Conservation (phyloP, 1,139 yeast genomes). For the Lizanozyma gosingica region DNA sequence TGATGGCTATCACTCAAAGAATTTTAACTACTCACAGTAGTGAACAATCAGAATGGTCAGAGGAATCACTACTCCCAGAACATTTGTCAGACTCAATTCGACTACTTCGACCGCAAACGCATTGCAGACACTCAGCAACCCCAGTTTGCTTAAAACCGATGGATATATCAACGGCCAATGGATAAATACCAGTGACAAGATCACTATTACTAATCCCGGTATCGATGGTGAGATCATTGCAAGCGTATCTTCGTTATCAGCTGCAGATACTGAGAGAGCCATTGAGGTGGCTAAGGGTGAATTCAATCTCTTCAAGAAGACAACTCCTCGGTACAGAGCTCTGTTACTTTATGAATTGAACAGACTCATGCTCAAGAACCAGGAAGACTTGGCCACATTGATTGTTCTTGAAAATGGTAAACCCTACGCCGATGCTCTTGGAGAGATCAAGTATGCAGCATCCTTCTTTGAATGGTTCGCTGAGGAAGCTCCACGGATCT, state of each 20-base stretch:
- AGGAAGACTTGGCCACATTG: constrained; percentile 21
- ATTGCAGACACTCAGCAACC: constrained; percentile 18
- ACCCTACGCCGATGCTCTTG: constrained; percentile 22
- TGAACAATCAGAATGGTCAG: too few relatives aligned
- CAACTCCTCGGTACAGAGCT: constrained; percentile 32
- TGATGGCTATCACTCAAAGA: too few relatives aligned
- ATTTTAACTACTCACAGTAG: too few relatives aligned
- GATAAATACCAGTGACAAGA: constrained; percentile 17
- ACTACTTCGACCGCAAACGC: constrained; percentile 10
- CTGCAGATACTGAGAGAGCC: constrained; percentile 28
- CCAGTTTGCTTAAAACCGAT: constrained; percentile 24
- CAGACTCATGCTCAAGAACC: constrained; percentile 16
- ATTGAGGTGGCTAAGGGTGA: constrained; percentile 29
- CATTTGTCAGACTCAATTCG: constrained; percentile 6
- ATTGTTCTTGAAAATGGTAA: constrained; percentile 27
- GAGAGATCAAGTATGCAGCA: constrained; percentile 25
- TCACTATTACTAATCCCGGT: background rate
- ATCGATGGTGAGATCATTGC: constrained; percentile 18
- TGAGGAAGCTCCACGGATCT: constrained; percentile 27
- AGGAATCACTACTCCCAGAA: too few relatives aligned
- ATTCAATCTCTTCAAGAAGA: constrained; percentile 25
- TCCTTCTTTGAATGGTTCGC: constrained; percentile 31
- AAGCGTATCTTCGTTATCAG: constrained; percentile 27
- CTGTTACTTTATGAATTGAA: constrained; percentile 25
- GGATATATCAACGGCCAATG: constrained; percentile 40